phyloP scores from a whole-genome alignment of 2,329 filamentous ascomycete species.

The Emydomyces testavorans region DNA sequence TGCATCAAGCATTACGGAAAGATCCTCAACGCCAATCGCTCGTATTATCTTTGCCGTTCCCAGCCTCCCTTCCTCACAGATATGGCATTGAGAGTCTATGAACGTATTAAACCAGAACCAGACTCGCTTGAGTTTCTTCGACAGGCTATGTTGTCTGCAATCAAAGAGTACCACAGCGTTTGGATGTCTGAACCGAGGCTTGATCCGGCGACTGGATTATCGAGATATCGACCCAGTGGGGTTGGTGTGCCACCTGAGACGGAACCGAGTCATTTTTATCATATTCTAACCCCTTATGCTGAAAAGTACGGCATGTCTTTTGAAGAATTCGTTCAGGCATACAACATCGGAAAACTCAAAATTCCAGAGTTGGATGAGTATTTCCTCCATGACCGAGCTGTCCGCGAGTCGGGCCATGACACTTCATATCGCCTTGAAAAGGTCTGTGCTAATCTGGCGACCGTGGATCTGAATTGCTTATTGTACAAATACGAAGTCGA shows the following conservation, averaged over 20 bases:
- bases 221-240: slow-evolving; percentile 73
- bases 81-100: slow-evolving; percentile 88
- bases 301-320: slow-evolving; percentile 75
- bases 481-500: slow-evolving; percentile 96
- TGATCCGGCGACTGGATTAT: slow-evolving; percentile 66
- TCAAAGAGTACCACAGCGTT: slow-evolving; percentile 90
- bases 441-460: slow-evolving; percentile 76
- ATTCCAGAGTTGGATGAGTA: slow-evolving; percentile 91
- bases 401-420: slow-evolving; percentile 93
- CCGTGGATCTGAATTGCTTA: slow-evolving; percentile 86
- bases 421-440: slow-evolving; percentile 88
- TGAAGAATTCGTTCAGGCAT: slow-evolving; percentile 72
- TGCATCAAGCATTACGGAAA: slow-evolving; percentile 98
- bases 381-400: slow-evolving; percentile 89
- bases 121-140: slow-evolving; percentile 71
- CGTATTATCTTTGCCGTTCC: slow-evolving; percentile 88
- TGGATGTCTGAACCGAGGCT: slow-evolving; percentile 71
- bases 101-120: slow-evolving; percentile 78
- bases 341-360: slow-evolving; percentile 63
- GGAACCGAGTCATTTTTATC: slow-evolving; percentile 73
- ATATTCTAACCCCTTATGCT: slow-evolving; percentile 69
- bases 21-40: slow-evolving; percentile 90
- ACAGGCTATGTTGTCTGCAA: slow-evolving; percentile 71
- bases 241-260: slow-evolving; percentile 83
- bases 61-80: slow-evolving; percentile 96